These are phyloP conservation scores for Echium plantagineum DNA, from an alignment of 257 asterid genomes.

Conservation along the genomic window DNA sequence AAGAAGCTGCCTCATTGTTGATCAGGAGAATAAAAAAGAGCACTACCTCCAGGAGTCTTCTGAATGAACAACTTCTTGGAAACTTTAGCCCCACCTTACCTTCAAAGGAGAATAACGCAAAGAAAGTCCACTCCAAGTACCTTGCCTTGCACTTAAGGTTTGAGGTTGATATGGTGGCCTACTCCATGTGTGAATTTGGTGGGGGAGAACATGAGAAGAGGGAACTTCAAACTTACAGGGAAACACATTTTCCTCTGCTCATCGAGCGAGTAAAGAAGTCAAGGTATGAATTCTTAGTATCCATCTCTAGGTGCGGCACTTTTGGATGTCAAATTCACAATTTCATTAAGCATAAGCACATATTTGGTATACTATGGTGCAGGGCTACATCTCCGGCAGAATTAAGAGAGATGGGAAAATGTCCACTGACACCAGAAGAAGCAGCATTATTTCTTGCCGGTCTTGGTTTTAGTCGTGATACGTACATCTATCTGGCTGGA, in stretches of 20 bases:
- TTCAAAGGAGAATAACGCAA: conserved; percentile 7
- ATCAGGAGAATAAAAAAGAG: conserved; percentile 52
- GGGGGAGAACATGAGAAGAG: conserved; percentile 63
- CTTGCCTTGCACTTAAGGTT: conserved; percentile 60
- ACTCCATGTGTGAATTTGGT: conserved; percentile 10
- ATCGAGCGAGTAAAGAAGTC: conserved; percentile 60
- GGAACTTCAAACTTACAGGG: conserved; percentile 68
- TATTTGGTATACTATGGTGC: conserved; percentile 5
- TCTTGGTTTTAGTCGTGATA: conserved; percentile 50
- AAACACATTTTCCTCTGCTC: conserved; percentile 67
- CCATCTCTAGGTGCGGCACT: no score
- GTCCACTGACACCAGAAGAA: conserved; percentile 97
- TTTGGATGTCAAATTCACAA: no score
- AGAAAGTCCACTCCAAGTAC: conserved; percentile 36
- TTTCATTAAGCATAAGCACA: no score
- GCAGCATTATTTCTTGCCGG: conserved; percentile 77
- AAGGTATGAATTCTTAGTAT: conserved; percentile 20
- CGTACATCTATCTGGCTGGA: conserved; percentile 81
- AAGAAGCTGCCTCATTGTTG: conserved; percentile 46
- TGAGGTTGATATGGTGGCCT: conserved; percentile 78
- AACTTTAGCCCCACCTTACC: conserved; percentile 31
- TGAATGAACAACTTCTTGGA: conserved; percentile 74
- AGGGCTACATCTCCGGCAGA: conserved; percentile 40
- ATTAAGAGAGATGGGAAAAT: conserved; percentile 59
- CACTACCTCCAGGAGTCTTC: conserved; percentile 24